phyloP scores from a whole-genome alignment of 2,329 filamentous ascomycete genomes.

The Chlorencoelia australis region DNA sequence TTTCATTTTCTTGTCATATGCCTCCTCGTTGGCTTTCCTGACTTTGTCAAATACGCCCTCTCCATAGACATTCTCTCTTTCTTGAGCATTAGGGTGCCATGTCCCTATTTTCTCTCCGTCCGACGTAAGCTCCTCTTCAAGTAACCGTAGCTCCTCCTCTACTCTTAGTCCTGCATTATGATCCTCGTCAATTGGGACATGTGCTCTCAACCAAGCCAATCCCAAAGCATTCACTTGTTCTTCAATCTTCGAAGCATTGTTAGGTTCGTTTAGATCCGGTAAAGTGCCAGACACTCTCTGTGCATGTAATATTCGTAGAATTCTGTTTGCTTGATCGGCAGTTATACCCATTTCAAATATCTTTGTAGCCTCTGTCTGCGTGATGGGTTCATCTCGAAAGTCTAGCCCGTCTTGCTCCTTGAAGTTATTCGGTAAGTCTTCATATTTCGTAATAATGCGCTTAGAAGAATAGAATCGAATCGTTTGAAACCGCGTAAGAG shows the following conservation, averaged over 20 bases:
- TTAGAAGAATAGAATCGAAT: too few relatives aligned
- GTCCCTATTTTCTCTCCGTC: conserved; percentile 23
- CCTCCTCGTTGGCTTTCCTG: conserved; percentile 39
- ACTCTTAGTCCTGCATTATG: conserved; percentile 50
- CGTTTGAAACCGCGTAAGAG: too few relatives aligned
- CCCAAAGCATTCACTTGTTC: conserved; percentile 34
- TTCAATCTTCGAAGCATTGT: conserved; percentile 10
- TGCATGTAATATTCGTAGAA: conserved; percentile 51
- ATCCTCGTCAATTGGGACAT: conserved; percentile 48
- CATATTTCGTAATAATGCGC: conserved; percentile 44
- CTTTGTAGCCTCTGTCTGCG: conserved; percentile 33
- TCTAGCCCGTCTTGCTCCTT: conserved; percentile 43
- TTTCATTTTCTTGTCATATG: conserved; percentile 36
- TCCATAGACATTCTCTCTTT: conserved; percentile 43
- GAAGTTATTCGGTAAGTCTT: conserved; percentile 48
- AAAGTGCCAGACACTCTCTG: conserved; percentile 54
- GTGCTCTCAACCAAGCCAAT: conserved; percentile 44
- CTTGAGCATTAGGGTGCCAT: conserved; percentile 21
- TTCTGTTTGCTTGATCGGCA: conserved; percentile 37
- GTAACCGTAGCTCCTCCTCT: conserved; percentile 48
- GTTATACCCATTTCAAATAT: conserved; percentile 43
- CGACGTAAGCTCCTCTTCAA: conserved; percentile 33
- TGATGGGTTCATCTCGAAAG: conserved; percentile 42
- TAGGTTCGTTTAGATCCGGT: conserved; percentile 42
- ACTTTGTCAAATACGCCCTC: conserved; percentile 46